Percentiles rank a stretch among this genome's conserved stretches.
Evolutionary conservation across 371 early-diverging fungal species (phyloP).

Genomic region (Actinomucor elegans): DNA sequence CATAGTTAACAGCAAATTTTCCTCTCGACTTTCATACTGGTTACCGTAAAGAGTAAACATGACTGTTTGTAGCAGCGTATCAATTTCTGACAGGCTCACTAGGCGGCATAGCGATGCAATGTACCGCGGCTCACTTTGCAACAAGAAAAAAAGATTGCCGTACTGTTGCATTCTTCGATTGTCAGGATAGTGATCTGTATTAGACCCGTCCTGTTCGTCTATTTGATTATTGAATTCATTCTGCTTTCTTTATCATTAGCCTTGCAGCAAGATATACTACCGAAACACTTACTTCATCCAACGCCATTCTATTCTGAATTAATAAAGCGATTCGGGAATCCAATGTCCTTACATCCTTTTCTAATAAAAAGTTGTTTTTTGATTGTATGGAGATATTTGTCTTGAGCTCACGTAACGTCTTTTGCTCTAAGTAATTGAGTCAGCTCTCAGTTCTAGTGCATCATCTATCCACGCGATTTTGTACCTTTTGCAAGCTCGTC

Average conservation of each 20-base stretch:
- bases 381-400: slow-evolving; percentile 88
- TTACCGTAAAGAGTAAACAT: slow-evolving; percentile 97
- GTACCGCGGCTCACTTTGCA: slow-evolving; percentile 92
- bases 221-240: slow-evolving; percentile 74
- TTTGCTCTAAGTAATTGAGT: slow-evolving; percentile 68
- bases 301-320: slow-evolving; percentile 92
- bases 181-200: slow-evolving; percentile 74
- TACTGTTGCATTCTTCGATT: slow-evolving; percentile 85
- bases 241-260: too few species aligned
- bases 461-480: not conserved
- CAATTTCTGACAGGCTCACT: slow-evolving; percentile 90
- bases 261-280: not conserved
- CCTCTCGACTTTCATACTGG: slow-evolving; percentile 95
- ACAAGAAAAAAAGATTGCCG: slow-evolving; percentile 91
- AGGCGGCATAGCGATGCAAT: slow-evolving; percentile 84
- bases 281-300: slow-evolving; percentile 70
- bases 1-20: slow-evolving; percentile 92
- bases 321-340: slow-evolving; percentile 92
- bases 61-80: slow-evolving; percentile 90
- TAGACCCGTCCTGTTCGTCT: slow-evolving; percentile 72
- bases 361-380: slow-evolving; percentile 93
- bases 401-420: slow-evolving; percentile 84
- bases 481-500: slow-evolving; percentile 85
- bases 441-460: not conserved
- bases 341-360: slow-evolving; percentile 91